Base-by-base conservation (phyloP, 768 basidiomycete species). In the Podaxis sp. region DNA sequence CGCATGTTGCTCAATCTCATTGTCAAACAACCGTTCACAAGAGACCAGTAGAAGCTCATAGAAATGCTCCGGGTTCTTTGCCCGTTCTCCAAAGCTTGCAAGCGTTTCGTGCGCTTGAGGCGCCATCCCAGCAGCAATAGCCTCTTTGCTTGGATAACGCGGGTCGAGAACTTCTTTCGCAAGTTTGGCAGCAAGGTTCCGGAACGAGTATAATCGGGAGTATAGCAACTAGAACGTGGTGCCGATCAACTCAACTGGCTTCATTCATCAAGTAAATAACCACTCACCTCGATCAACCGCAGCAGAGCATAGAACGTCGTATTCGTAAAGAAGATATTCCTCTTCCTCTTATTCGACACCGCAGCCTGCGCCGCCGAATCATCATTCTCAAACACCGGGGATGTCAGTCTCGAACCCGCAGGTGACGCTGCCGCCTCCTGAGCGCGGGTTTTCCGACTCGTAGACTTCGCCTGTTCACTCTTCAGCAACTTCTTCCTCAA, bases 11-110 rank as follows among this genome's bases (percentile, higher is more conserved):
- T 99, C 97, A 23, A 98, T 79, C 70, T 97, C 93, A 64, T 90
- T 91, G 68, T 95, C 95, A 65, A 98, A 97, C 48, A 98, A 72
- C 62, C 87, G 83, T 71, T 99, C 97, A 69, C 91, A 93, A 3
- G 90, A 86, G 61, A 89, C 90, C 14, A 99, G 80, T 67, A 95
- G 76, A 58, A 94, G 79, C 51, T 88, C 87, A 66, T 98, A 98
- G 66, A 85, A 91, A 65, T 90, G 85, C 28, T 81, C 81, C 4
- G 64, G 77, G 18, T 81, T 72, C 23, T 69, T 62, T 21, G 72
- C 70, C 25, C 59, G 54, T 42, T 78, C 75, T 28, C 72, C 74
- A 25, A 72, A 40, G 55, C 69, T 73, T 37, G 66, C 48, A 16
- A 66, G 32, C 18, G 75, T 68, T 0, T 70, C 68, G 21, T 66